Conservation (phyloP, 208 protist genomes). For the Leishmania amazonensis region DNA sequence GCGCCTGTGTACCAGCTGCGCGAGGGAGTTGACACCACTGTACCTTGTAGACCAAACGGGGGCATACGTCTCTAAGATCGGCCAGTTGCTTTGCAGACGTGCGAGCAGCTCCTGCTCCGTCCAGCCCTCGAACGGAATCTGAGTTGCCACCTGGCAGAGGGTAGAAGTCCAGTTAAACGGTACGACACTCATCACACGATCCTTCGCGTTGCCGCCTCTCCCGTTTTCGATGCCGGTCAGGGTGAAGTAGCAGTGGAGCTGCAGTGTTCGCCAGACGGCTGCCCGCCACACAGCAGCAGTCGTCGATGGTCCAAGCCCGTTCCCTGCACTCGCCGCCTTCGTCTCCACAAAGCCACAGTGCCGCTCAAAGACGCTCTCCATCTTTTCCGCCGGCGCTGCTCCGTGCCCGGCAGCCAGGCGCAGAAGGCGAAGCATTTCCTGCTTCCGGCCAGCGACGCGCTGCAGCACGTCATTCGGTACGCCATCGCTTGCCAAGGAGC, state of each 20-base stretch:
- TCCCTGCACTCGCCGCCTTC: neutral
- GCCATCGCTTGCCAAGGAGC: neutral
- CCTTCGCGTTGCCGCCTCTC: neutral
- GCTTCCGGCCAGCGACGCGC: constrained; percentile 9
- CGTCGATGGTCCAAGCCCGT: neutral
- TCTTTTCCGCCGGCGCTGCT: constrained; percentile 2
- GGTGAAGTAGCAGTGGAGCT: constrained; percentile 23
- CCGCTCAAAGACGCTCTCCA: constrained; percentile 11
- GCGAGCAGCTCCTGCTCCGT: constrained; percentile 48
- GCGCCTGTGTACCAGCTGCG: constrained; percentile 37
- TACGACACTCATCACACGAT: constrained; percentile 16
- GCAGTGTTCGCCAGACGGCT: constrained; percentile 21
- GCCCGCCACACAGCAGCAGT: neutral
- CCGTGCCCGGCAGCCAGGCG: constrained; percentile 9
- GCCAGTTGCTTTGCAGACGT: constrained; percentile 23
- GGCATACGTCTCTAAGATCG: constrained; percentile 18
- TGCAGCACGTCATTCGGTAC: constrained; percentile 6
- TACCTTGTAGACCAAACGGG: constrained; percentile 15
- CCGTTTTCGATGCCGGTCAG: no score
- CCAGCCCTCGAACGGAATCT: constrained; percentile 67
- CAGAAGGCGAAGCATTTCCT: constrained; percentile 22
- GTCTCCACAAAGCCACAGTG: constrained; percentile 13
- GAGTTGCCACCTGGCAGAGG: constrained; percentile 31
- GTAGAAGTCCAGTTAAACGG: constrained; percentile 54
- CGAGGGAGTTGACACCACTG: constrained; percentile 27